A percentile compares a stretch with the other conserved stretches of the same genome.
phyloP scores from a whole-genome alignment of 495 filamentous ascomycete species.

The Zalerion maritima region DNA sequence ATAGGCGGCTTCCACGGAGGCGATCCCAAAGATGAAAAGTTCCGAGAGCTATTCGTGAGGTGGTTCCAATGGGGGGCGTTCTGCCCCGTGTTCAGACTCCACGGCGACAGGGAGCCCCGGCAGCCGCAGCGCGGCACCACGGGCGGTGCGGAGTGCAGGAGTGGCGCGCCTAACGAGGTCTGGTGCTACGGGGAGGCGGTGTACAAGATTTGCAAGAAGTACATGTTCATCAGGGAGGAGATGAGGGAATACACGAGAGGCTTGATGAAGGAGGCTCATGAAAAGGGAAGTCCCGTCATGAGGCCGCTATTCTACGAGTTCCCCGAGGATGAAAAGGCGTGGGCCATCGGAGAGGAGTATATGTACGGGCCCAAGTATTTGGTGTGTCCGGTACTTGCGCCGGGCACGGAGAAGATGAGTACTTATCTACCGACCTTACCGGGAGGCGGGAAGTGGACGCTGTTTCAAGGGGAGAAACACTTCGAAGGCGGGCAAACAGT shows the following conservation, averaged over 20 bases:
- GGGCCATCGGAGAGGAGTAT: conserved; percentile 39
- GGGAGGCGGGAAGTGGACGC: too few species aligned
- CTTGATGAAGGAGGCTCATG: conserved; percentile 39
- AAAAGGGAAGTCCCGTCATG: conserved; percentile 40
- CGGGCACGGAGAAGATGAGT: conserved; percentile 23
- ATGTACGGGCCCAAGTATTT: conserved; percentile 41
- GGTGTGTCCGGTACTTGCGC: conserved; percentile 31
- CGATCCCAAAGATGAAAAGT: conserved; percentile 32
- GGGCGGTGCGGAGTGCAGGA: conserved; percentile 18
- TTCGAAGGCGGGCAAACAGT: too few species aligned
- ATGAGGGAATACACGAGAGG: conserved; percentile 34
- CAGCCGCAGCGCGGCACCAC: conserved; percentile 21
- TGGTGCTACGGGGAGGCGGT: conserved; percentile 44
- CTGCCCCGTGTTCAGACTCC: conserved; percentile 44
- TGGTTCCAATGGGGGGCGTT: conserved; percentile 51
- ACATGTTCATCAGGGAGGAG: conserved; percentile 36
- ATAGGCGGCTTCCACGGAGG: conserved; percentile 48
- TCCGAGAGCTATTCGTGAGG: conserved; percentile 41
- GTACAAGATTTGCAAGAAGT: conserved; percentile 40
- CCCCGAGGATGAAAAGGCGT: conserved; percentile 29
- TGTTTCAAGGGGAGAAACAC: too few species aligned
- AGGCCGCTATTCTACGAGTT: conserved; percentile 44
- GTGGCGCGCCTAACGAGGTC: conserved; percentile 40
- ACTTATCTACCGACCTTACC: conserved; percentile 42
- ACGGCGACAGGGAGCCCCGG: conserved; percentile 43